Percentiles rank a stretch among this genome's conserved stretches.
Conservation (phyloP, 306 rosid species). For the Adenanthera pavonina region DNA sequence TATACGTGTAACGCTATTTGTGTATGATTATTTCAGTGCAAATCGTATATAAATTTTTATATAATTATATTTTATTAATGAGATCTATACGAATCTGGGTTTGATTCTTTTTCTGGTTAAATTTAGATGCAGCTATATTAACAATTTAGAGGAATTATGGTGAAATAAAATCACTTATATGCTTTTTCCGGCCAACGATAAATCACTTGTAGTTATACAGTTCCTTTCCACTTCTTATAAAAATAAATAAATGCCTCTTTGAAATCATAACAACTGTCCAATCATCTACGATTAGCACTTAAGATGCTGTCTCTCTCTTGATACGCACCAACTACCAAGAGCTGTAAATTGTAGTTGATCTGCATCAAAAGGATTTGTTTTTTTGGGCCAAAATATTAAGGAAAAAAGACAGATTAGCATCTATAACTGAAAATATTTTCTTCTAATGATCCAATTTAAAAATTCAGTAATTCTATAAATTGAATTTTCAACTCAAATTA, state of each 20-base stretch:
- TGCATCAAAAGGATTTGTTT: too few relatives aligned
- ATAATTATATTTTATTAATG: not conserved
- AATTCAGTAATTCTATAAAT: too few relatives aligned
- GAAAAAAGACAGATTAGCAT: too few relatives aligned
- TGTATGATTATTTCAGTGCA: not conserved
- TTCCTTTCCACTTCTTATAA: not conserved
- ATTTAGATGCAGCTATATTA: not conserved
- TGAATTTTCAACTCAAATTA: too few relatives aligned
- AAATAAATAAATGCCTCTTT: not conserved
- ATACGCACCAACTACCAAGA: not conserved
- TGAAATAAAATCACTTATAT: not conserved
- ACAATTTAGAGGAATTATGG: not conserved
- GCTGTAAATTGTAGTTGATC: not conserved
- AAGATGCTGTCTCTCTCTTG: not conserved
- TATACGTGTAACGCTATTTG: not conserved
- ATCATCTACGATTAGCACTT: not conserved
- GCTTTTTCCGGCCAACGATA: too few relatives aligned
- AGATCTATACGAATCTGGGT: not conserved
- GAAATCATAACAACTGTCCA: not conserved
- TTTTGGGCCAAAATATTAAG: too few relatives aligned
- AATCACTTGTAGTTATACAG: too few relatives aligned
- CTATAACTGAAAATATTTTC: too few relatives aligned
- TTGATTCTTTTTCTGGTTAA: not conserved
- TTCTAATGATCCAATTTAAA: too few relatives aligned
- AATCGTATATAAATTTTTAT: not conserved